Percentiles rank a stretch among this genome's conserved stretches.
phyloP scores from a whole-genome alignment of 176 grass and related monocot genomes.

The Triticum urartu region DNA sequence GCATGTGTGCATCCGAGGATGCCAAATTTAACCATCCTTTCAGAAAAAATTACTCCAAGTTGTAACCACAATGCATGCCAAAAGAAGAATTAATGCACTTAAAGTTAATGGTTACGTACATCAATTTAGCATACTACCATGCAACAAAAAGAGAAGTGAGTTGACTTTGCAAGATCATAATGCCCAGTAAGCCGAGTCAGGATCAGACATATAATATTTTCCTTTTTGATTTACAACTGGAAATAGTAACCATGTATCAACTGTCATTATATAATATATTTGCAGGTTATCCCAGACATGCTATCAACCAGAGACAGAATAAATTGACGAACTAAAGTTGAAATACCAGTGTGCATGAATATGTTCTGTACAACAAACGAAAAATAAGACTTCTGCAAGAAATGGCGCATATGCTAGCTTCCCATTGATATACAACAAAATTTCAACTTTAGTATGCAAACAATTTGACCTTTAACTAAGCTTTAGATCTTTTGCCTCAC shows the following conservation, averaged over 20 bases:
- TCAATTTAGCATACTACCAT: neutral
- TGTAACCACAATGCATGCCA: neutral
- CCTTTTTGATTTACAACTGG: neutral
- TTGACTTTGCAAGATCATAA: neutral
- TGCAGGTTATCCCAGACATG: neutral
- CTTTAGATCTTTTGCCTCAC: neutral
- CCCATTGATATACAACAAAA: neutral
- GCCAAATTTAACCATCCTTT: neutral
- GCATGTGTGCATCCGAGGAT: neutral
- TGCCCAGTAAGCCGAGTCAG: neutral
- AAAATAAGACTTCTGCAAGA: neutral
- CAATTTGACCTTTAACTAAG: neutral
- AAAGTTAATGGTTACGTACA: neutral
- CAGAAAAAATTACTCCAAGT: neutral
- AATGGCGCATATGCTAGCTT: neutral
- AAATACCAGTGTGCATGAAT: neutral
- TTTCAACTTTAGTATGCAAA: neutral
- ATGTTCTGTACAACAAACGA: neutral
- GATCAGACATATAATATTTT: neutral
- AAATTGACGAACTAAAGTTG: constrained; percentile 6
- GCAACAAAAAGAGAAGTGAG: neutral
- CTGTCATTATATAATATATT: neutral
- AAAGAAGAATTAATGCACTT: neutral
- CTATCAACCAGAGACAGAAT: constrained; percentile 11
- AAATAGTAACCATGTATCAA: neutral